Percentiles rank a stretch among this genome's conserved stretches.
Evolutionary conservation across 257 asterid species (phyloP).

Genomic region (Solanum virginianum): DNA sequence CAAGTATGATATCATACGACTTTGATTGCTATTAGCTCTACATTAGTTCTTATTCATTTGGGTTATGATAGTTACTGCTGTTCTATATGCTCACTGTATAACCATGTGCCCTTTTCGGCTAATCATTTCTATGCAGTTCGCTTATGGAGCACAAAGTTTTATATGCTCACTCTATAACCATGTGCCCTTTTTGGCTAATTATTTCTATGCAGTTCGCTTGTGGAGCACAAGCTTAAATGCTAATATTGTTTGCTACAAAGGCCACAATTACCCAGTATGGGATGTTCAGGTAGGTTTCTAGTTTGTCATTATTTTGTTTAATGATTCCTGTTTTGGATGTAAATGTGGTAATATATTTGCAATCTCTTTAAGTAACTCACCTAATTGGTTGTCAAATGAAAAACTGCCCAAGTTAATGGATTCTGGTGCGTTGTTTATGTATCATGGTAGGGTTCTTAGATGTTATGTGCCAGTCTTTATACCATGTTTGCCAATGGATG

Average conservation of each 20-base stretch:
- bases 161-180: neutral
- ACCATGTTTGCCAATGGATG: neutral
- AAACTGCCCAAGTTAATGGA: neutral
- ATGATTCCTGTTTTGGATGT: neutral
- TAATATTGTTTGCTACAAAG: slow-evolving; percentile 97
- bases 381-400: neutral
- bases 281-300: slow-evolving; percentile 69
- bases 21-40: slow-evolving; percentile 1
- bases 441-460: neutral
- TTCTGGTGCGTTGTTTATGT: neutral
- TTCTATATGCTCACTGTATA: neutral
- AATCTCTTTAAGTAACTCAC: neutral
- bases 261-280: slow-evolving; percentile 98
- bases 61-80: neutral
- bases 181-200: neutral
- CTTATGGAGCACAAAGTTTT: slow-evolving; percentile 68
- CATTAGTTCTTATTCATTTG: neutral
- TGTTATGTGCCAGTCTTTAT: neutral
- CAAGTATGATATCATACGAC: slow-evolving; percentile 34
- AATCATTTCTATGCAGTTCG: slow-evolving; percentile 44
- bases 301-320: neutral
- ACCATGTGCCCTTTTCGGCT: neutral
- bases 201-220: slow-evolving; percentile 52
- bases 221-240: slow-evolving; percentile 92
- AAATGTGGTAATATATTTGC: neutral